Percentiles rank a stretch among this genome's conserved stretches.
phyloP scores from a whole-genome alignment of 768 basidiomycete genomes.

The Favolaschia claudopus region DNA sequence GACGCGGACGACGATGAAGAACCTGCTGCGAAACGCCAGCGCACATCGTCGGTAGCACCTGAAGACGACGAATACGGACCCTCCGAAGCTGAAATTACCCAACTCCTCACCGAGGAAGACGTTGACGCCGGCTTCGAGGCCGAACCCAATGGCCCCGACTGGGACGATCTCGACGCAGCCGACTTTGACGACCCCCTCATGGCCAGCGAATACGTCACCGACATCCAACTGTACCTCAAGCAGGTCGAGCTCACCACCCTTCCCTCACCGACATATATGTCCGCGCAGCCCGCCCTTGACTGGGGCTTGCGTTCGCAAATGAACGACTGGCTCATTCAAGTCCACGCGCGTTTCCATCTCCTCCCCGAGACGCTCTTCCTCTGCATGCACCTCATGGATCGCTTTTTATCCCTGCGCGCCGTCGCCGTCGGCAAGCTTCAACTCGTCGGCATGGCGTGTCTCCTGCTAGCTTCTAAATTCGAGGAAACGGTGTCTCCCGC shows the following conservation, averaged over 20 bases:
- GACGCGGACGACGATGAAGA: conserved; percentile 15
- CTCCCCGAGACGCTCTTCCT: conserved; percentile 93
- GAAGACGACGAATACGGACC: conserved; percentile 47
- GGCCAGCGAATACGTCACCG: conserved; percentile 91
- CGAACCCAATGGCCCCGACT: conserved; percentile 59
- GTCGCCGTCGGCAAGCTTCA: conserved; percentile 88
- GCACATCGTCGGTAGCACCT: conserved; percentile 37
- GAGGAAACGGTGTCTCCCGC: conserved; percentile 93
- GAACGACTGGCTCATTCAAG: conserved; percentile 93
- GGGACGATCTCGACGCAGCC: conserved; percentile 89
- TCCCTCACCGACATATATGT: conserved; percentile 88
- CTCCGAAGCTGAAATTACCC: conserved; percentile 49
- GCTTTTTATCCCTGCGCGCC: conserved; percentile 73
- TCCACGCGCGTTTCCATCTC: conserved; percentile 86
- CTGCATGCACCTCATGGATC: conserved; percentile 84
- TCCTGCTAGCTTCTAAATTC: conserved; percentile 90
- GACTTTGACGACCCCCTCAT: conserved; percentile 90
- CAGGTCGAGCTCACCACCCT: conserved; percentile 76
- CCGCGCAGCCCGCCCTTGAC: conserved; percentile 78
- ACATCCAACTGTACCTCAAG: conserved; percentile 89
- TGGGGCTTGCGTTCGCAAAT: conserved; percentile 92
- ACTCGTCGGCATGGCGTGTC: conserved; percentile 86
- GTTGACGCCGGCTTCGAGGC: conserved; percentile 53
- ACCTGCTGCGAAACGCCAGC: conserved; percentile 17
- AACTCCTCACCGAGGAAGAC: conserved; percentile 42